Conservation (phyloP, 257 asterid genomes). For the Parsonsia alboflavescens region DNA sequence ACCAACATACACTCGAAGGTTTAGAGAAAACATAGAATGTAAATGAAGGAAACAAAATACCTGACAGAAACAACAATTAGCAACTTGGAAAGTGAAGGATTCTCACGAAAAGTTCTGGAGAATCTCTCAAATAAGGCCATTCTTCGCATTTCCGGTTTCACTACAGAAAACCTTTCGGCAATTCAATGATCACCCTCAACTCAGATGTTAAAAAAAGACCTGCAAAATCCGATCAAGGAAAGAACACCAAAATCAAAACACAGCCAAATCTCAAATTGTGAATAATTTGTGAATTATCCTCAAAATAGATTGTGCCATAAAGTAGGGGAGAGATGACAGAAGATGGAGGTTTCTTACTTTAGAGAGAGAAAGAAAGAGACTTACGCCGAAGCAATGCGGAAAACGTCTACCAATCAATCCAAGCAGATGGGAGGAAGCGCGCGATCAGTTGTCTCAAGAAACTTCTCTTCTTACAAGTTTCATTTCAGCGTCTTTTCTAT, state of each 20-base stretch:
- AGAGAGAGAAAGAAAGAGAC: not conserved
- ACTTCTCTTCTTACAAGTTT: not conserved
- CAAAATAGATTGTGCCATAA: not conserved
- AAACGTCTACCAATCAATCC: not conserved
- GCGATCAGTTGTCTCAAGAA: not conserved
- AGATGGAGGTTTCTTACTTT: not conserved
- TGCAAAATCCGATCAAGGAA: not conserved
- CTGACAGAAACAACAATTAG: conserved; percentile 59
- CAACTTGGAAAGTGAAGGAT: conserved; percentile 52
- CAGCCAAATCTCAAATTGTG: not conserved
- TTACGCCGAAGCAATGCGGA: not conserved
- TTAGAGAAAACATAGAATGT: not conserved
- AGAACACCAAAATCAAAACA: not conserved
- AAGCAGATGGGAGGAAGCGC: conserved; percentile 17
- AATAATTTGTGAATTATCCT: not conserved
- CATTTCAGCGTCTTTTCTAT: not conserved
- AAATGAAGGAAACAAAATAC: conserved; percentile 26
- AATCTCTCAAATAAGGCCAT: conserved; percentile 52
- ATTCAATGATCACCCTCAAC: not conserved
- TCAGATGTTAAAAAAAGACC: not conserved
- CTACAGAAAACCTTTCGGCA: not conserved
- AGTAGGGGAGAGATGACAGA: not conserved
- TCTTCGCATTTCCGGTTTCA: conserved; percentile 25
- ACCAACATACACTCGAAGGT: not conserved
- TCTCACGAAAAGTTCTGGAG: conserved; percentile 49